These are phyloP conservation scores for Aurantiochytrium sp. DNA, from an alignment of 108 stramenopile genomes.

Conservation along the genomic window DNA sequence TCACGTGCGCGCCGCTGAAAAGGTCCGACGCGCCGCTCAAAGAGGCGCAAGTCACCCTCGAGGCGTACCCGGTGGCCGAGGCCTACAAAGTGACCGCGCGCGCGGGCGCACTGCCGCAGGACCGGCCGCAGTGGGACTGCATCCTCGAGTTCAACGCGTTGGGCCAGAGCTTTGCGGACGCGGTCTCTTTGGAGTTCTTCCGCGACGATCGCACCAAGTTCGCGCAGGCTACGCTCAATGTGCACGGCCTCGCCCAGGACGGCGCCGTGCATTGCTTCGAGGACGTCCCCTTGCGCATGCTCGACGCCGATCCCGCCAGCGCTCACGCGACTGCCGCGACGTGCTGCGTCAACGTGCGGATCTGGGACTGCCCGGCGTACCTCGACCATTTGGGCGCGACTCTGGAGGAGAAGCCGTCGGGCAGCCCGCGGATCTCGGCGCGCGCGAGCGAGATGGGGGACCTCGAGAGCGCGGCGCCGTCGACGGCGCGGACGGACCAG, in stretches of 20 bases:
- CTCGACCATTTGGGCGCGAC: neutral
- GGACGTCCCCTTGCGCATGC: neutral
- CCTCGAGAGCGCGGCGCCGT: neutral
- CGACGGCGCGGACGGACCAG: no score
- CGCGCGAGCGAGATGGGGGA: neutral
- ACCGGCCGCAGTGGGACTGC: neutral
- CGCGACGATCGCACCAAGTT: neutral
- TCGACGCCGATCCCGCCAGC: no score
- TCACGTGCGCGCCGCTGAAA: neutral
- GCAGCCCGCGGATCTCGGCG: neutral
- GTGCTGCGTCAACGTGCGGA: neutral
- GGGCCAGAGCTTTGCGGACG: neutral
- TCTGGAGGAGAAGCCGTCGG: neutral
- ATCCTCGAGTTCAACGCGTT: neutral
- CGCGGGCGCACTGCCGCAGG: neutral
- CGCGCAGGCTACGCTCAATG: neutral
- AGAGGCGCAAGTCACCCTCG: neutral
- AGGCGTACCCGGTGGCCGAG: neutral
- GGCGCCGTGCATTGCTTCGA: neutral
- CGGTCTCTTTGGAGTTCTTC: neutral
- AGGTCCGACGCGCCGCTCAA: neutral
- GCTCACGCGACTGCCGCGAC: no score
- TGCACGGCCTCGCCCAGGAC: neutral
- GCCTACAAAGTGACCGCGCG: neutral
- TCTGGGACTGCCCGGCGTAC: neutral